Evolutionary conservation across 1,139 yeast genomes (phyloP).

Genomic region (Blastobotrys arbuscula): DNA sequence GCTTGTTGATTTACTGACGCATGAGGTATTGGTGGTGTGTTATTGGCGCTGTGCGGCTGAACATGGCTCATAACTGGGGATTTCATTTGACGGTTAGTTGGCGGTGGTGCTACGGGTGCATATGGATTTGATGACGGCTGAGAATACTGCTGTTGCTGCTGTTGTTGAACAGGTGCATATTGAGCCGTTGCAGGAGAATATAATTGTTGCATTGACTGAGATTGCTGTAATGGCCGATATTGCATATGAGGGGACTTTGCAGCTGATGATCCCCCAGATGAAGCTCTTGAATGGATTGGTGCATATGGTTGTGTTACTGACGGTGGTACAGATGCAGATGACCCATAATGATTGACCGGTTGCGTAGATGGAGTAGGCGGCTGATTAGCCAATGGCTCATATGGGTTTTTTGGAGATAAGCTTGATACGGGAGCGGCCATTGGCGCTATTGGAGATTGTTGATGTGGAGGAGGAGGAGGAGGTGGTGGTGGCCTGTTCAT

Average conservation of each 20-base stretch:
- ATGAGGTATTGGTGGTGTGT: constrained; percentile 13
- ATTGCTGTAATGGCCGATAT: constrained; percentile 4
- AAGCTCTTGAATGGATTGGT: constrained; percentile 13
- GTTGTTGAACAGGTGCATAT: constrained; percentile 7
- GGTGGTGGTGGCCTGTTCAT: not conserved
- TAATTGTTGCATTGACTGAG: constrained; percentile 4
- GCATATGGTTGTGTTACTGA: constrained; percentile 1
- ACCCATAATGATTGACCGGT: not conserved
- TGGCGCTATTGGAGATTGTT: not conserved
- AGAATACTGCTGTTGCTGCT: constrained; percentile 1
- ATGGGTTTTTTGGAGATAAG: constrained; percentile 2
- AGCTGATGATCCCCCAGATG: constrained; percentile 12
- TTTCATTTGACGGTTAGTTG: not conserved
- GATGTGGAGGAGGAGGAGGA: not conserved
- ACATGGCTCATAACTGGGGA: constrained; percentile 11
- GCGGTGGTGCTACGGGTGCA: constrained; percentile 9
- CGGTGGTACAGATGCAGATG: constrained; percentile 1
- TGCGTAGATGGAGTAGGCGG: constrained; percentile 5
- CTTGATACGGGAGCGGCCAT: not conserved
- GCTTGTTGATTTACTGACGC: not conserved
- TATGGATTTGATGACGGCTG: constrained; percentile 13
- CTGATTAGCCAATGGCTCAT: constrained; percentile 2
- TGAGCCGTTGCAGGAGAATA: constrained; percentile 1
- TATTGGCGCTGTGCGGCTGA: constrained; percentile 16
- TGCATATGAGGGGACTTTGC: constrained; percentile 5